Conservation (phyloP, 78 protist genomes). For the Protostelium mycophagum region DNA sequence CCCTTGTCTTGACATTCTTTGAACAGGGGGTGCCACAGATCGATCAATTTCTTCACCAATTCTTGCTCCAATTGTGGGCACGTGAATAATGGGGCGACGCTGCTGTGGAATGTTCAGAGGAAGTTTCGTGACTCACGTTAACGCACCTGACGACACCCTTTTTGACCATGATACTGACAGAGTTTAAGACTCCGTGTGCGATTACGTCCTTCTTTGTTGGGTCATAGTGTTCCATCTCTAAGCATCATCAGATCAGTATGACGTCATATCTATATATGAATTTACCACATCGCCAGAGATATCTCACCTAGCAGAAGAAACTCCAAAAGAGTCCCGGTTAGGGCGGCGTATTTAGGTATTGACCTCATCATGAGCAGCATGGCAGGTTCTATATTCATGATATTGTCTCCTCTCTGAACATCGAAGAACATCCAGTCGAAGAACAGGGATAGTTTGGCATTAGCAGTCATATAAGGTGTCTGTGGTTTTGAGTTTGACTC, state of each 20-base stretch:
- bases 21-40: not conserved
- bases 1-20: not conserved
- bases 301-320: slow-evolving; percentile 13
- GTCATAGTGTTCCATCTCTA: slow-evolving; percentile 35
- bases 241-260: too few relatives aligned
- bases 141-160: slow-evolving; percentile 37
- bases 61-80: not conserved
- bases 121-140: not conserved
- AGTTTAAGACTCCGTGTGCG: slow-evolving; percentile 23
- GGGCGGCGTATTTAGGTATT: slow-evolving; percentile 55
- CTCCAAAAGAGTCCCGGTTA: slow-evolving; percentile 57
- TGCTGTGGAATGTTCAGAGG: not conserved
- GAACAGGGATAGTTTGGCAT: slow-evolving; percentile 42
- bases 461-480: slow-evolving; percentile 24
- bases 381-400: slow-evolving; percentile 76
- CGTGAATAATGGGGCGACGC: not conserved
- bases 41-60: not conserved
- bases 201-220: slow-evolving; percentile 23
- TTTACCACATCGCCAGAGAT: not conserved
- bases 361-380: slow-evolving; percentile 57
- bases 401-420: slow-evolving; percentile 26
- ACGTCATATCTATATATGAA: too few relatives aligned
- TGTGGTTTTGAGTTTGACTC: not conserved
- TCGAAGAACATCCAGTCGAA: slow-evolving; percentile 64
- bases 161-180: slow-evolving; percentile 15